Base-by-base conservation (phyloP, 176 grass and related monocot genomes). In the Stipa capillata region DNA sequence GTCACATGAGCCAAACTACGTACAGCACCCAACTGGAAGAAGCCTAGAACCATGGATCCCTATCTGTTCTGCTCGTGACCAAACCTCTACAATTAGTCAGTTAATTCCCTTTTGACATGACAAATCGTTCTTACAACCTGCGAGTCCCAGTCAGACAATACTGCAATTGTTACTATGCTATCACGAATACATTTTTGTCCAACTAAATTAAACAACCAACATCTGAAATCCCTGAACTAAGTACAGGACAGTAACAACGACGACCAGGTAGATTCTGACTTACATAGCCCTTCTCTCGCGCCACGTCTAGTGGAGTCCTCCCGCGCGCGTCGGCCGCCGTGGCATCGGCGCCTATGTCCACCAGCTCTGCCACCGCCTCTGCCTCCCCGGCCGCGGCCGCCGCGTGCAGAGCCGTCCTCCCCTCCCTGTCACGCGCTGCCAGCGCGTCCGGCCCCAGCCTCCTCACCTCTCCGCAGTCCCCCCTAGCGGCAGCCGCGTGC, bases 221-320 rank as follows among this genome's bases (percentile, higher is more conserved):
- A 39, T 49, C 40, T 17, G 69, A 75, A 79, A 18, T 60, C 32
- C 42, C 24, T 61, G 52, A 32, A 23, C 9, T 40, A 36, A 47
- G 65, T 36, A 76, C 0, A 49, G 32, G 51, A 74, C 69, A 21
- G 81, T 75, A 79, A 62, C 3, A 61, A 87, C 17, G 61, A 69
- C 23, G 48, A 34, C n/a, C 54, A 53, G 70, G 78, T 54, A 66
- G 50, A 65, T 47, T 82, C 35, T 31, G 20, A 80, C 91, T 92
- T 91, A 97, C 94, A n/a, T 97, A 84, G 53, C 87, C 87, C 68
- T 97, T 94, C 23, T 92, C 91, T 8, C 85, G 81, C 32, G 94
- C 91, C 41, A 87, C 85, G 80, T 97, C 87, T 31, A 88, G 16
- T 2, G 94, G 85, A 14, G 87, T 86, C 76, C 71, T 79, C 31